phyloP scores from a whole-genome alignment of 2,329 filamentous ascomycete genomes.

The Trichoderma cornu-damae region DNA sequence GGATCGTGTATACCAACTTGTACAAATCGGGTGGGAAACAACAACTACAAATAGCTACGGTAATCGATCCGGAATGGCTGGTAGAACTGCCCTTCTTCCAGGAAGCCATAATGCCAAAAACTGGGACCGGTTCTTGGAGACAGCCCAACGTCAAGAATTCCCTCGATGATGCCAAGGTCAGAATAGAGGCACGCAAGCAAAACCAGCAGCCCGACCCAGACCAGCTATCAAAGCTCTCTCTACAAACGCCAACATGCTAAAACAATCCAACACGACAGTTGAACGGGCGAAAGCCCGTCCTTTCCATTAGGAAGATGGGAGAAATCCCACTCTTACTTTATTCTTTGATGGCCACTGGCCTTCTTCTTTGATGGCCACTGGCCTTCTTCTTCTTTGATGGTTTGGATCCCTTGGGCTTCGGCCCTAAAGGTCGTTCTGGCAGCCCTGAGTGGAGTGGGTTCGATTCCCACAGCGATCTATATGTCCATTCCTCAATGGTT shows the following conservation, averaged over 20 bases:
- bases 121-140: not conserved
- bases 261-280: not conserved
- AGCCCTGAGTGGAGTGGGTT: not conserved
- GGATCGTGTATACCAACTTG: conserved; percentile 9
- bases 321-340: not conserved
- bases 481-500: not conserved
- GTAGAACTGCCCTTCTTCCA: not conserved
- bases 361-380: not conserved
- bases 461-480: conserved; percentile 2
- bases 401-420: not conserved
- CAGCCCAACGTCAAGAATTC: conserved; percentile 13
- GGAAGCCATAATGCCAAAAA: not conserved
- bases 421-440: conserved; percentile 3
- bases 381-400: not conserved
- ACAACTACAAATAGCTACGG: conserved; percentile 11
- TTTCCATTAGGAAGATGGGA: not conserved
- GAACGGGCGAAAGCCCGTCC: too few species aligned
- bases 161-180: conserved; percentile 7
- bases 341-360: not conserved
- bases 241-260: not conserved
- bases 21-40: not conserved
- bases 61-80: conserved; percentile 15
- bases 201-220: not conserved
- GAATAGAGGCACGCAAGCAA: not conserved
- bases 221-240: not conserved